These are phyloP conservation scores for Taphrina confusa DNA, from an alignment of 1,139 yeast species.

Conservation along the genomic window DNA sequence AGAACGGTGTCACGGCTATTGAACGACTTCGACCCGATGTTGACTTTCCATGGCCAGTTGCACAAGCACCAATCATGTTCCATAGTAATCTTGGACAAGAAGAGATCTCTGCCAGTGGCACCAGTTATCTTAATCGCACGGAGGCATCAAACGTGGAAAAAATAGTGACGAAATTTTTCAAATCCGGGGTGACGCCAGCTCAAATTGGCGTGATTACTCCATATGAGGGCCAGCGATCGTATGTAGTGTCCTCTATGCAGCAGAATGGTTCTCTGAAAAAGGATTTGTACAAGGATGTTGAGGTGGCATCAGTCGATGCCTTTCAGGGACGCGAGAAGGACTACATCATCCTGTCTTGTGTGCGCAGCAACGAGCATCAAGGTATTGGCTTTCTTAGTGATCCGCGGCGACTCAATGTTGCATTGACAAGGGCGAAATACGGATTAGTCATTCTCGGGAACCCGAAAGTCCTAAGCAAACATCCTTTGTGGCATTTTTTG, in stretches of 20 bases:
- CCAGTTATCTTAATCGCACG: constrained; percentile 79
- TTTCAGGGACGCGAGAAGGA: constrained; percentile 97
- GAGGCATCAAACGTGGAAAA: constrained; percentile 92
- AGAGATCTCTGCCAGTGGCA: constrained; percentile 80
- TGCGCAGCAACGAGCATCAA: constrained; percentile 81
- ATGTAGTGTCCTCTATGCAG: constrained; percentile 74
- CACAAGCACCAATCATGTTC: constrained; percentile 85
- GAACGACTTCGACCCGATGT: constrained; percentile 61
- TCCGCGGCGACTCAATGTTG: constrained; percentile 89
- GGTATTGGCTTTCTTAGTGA: constrained; percentile 85
- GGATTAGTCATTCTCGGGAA: constrained; percentile 84
- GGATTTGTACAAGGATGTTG: constrained; percentile 69
- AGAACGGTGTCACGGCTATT: constrained; percentile 81
- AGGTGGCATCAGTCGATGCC: constrained; percentile 91
- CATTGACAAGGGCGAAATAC: constrained; percentile 84
- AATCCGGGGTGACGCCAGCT: constrained; percentile 74
- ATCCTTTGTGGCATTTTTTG: constrained; percentile 76
- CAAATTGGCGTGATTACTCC: constrained; percentile 95
- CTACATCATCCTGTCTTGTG: constrained; percentile 84
- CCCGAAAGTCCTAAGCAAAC: constrained; percentile 72
- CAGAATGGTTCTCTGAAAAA: constrained; percentile 65
- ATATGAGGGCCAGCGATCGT: constrained; percentile 90
- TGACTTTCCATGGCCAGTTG: constrained; percentile 87
- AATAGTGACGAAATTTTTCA: constrained; percentile 69
- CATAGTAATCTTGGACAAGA: constrained; percentile 91